phyloP scores from a whole-genome alignment of 225 moss, liverwort and hornwort genomes.

The Neckera pumila region DNA sequence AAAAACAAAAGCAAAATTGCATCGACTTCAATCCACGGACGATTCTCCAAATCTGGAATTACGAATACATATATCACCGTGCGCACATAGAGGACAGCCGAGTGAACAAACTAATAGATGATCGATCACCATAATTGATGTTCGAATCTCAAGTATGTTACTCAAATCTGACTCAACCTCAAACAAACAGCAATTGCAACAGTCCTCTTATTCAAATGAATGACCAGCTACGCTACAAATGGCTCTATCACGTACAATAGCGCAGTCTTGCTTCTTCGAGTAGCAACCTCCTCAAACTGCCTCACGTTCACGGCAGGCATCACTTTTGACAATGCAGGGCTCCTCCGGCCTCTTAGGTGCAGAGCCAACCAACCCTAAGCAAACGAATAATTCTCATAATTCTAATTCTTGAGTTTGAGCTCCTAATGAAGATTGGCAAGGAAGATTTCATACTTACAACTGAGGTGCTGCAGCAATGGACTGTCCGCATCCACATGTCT shows the following conservation, averaged over 20 bases:
- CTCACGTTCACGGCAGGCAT: background rate
- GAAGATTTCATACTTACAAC: background rate
- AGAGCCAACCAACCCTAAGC: background rate
- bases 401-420: background rate
- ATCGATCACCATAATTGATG: background rate
- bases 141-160: background rate
- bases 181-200: background rate
- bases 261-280: background rate
- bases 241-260: background rate
- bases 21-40: background rate
- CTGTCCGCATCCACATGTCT: background rate
- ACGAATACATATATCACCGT: background rate
- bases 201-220: background rate
- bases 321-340: too few species aligned
- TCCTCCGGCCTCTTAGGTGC: background rate
- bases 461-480: background rate
- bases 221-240: background rate
- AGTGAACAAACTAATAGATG: background rate
- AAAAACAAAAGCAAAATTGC: background rate
- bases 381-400: background rate
- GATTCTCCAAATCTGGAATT: background rate
- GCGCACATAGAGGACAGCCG: background rate
- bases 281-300: background rate
- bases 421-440: background rate
- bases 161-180: background rate